Evolutionary conservation across 2,329 filamentous ascomycete genomes (phyloP).

Genomic region (Nothophaeocryptopus gaeumannii): DNA sequence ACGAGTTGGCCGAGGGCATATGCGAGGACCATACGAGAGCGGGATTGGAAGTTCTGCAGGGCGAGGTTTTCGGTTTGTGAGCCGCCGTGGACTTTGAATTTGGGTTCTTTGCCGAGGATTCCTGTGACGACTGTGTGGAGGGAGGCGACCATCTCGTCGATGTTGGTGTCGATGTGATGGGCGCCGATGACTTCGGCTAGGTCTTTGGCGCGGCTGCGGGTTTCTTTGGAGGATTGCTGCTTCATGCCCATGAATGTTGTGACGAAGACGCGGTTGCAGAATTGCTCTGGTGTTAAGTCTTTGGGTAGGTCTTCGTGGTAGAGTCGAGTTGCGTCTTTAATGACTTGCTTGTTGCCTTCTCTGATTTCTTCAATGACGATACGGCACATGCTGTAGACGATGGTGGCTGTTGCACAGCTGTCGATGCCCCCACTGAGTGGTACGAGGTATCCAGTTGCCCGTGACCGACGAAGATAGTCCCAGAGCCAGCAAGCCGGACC

Average conservation of each 20-base stretch:
- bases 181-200: slow-evolving; percentile 63
- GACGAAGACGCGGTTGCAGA: slow-evolving; percentile 59
- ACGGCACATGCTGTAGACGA: slow-evolving; percentile 50
- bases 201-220: slow-evolving; percentile 62
- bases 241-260: slow-evolving; percentile 70
- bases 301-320: slow-evolving; percentile 49
- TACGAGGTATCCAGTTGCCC: slow-evolving; percentile 55
- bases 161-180: slow-evolving; percentile 71
- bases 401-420: slow-evolving; percentile 54
- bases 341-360: slow-evolving; percentile 53
- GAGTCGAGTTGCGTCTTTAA: slow-evolving; percentile 53
- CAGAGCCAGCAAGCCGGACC: slow-evolving; percentile 66
- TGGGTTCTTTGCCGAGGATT: slow-evolving; percentile 59
- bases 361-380: slow-evolving; percentile 55
- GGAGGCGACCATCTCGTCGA: slow-evolving; percentile 64
- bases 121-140: slow-evolving; percentile 58
- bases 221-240: slow-evolving; percentile 64
- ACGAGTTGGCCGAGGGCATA: slow-evolving; percentile 65
- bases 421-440: slow-evolving; percentile 62
- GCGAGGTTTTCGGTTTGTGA: slow-evolving; percentile 58
- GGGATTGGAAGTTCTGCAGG: slow-evolving; percentile 66
- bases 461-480: slow-evolving; percentile 58
- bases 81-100: slow-evolving; percentile 65
- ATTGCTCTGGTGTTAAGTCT: slow-evolving; percentile 53
- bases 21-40: slow-evolving; percentile 63